phyloP scores from a whole-genome alignment of 768 basidiomycete genomes.

The Trametes maxima region DNA sequence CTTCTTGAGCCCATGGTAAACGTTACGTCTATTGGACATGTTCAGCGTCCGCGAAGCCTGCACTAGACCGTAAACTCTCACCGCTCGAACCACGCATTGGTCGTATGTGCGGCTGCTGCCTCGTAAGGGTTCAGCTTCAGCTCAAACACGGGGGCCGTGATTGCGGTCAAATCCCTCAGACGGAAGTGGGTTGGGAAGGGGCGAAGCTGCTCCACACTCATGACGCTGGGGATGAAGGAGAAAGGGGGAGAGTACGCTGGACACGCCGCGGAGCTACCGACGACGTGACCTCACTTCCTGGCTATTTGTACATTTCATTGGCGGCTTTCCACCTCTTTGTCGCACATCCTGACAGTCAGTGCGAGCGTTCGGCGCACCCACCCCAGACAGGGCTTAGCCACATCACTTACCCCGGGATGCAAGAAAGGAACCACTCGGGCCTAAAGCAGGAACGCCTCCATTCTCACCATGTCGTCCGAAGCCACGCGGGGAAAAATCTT shows the following conservation, averaged over 20 bases:
- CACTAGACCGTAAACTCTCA: slow-evolving; percentile 18
- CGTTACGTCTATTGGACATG: slow-evolving; percentile 28
- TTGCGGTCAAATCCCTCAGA: slow-evolving; percentile 39
- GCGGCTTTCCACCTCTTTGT: not conserved
- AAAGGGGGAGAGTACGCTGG: not conserved
- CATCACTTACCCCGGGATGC: not conserved
- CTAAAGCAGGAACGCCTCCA: not conserved
- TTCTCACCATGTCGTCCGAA: not conserved
- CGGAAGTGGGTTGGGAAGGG: slow-evolving; percentile 40
- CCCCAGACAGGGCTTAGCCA: slow-evolving; percentile 1
- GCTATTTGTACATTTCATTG: slow-evolving; percentile 11
- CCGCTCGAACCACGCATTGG: slow-evolving; percentile 40
- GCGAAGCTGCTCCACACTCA: slow-evolving; percentile 31
- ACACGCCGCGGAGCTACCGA: not conserved
- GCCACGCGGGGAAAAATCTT: not conserved
- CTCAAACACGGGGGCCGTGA: slow-evolving; percentile 40
- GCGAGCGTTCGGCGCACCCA: not conserved
- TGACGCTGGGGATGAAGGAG: slow-evolving; percentile 13
- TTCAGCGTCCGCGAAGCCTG: not conserved
- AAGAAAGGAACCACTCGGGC: not conserved
- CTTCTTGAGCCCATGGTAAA: slow-evolving; percentile 40
- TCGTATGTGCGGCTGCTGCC: slow-evolving; percentile 36
- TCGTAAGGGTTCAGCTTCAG: slow-evolving; percentile 37
- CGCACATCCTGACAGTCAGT: not conserved
- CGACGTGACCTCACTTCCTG: not conserved